These are phyloP conservation scores for Cutaneotrichosporon dermatis DNA, from an alignment of 1,284 basidiomycete species.

Conservation along the genomic window DNA sequence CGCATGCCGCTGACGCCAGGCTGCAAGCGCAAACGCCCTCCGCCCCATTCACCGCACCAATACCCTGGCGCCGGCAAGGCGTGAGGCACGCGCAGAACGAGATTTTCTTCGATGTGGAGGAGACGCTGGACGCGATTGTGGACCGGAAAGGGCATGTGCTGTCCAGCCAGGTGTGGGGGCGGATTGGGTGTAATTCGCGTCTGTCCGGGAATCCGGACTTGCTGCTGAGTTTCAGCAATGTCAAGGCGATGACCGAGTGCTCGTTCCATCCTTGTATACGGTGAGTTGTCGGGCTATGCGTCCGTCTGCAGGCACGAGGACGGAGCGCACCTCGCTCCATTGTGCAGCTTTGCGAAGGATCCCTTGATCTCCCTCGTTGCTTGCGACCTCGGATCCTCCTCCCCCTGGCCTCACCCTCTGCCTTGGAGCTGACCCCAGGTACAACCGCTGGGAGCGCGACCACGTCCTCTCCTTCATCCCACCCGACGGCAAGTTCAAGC, in stretches of 20 bases:
- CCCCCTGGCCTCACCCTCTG: background rate
- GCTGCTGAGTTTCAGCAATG: conserved; percentile 71
- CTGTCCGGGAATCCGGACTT: conserved; percentile 84
- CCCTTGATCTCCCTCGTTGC: no score
- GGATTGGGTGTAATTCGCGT: conserved; percentile 72
- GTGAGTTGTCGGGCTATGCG: conserved; percentile 50
- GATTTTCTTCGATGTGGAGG: conserved; percentile 86
- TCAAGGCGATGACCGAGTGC: conserved; percentile 67
- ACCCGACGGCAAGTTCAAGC: conserved; percentile 83
- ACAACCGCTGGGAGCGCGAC: conserved; percentile 74
- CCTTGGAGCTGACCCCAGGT: conserved; percentile 49
- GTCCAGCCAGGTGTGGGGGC: conserved; percentile 69
- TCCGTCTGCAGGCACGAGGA: no score
- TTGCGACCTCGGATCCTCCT: no score
- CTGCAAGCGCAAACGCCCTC: conserved; percentile 48
- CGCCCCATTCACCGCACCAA: conserved; percentile 81
- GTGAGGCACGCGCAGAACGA: conserved; percentile 85
- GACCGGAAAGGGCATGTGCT: conserved; percentile 76
- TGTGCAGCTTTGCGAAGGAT: no score
- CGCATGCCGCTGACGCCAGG: conserved; percentile 22
- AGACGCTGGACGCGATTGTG: conserved; percentile 76
- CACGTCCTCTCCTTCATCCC: conserved; percentile 84
- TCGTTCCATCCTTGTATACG: conserved; percentile 88
- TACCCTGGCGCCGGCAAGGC: conserved; percentile 87
- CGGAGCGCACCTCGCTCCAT: no score